Base-by-base conservation (phyloP, 2,329 filamentous ascomycete species). In the Hypoxylon sp. region DNA sequence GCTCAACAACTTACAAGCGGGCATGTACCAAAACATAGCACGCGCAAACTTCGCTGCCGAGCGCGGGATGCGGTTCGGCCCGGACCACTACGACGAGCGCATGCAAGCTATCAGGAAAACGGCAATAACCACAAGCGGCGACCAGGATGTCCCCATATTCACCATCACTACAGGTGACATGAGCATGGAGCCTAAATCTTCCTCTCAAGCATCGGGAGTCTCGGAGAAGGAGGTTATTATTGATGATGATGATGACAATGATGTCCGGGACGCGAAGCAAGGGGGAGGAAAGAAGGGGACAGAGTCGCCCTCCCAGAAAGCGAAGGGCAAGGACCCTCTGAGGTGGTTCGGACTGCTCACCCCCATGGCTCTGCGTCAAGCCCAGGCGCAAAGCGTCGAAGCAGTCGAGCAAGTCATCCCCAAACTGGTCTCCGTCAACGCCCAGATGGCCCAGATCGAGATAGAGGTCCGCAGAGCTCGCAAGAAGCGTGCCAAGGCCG, bases 1-100 rank as follows among this genome's bases (percentile, higher is more conserved):
- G 48, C 84, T 94, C 40, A 82, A 83, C 48, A 76, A 78, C 11
- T 80, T 87, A 20, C 86, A 93, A 70, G 81, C 85, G 20, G 81
- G 81, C 57, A 85, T 92, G 70, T 88, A 84, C 75, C 85, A 87
- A 62, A 81, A 83, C 71, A 83, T 95, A 44, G 90, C 92, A n/a
- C 87, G 92, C 64, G 92, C 92, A 68, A 94, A 94, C 80, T 94
- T 93, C 79, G 83, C 87, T 30, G 88, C 88, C n/a, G 84, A 88
- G 76, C 83, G 87, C 11, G 87, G 90, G 33, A 78, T 88, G 68
- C 84, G 88, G 46, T 94, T 91, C 77, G 92, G 91, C 2, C 85
- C 84, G 70, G 90, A 93, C 73, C 86, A 88, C 75, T 95, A 92
- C 77, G 91, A 95, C 78, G 86, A 89, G 71, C 86, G 92, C 51